A percentile compares a stretch with the other conserved stretches of the same genome.
phyloP scores from a whole-genome alignment of 2,329 filamentous ascomycete genomes.

The Chrysoporthe austroafricana region DNA sequence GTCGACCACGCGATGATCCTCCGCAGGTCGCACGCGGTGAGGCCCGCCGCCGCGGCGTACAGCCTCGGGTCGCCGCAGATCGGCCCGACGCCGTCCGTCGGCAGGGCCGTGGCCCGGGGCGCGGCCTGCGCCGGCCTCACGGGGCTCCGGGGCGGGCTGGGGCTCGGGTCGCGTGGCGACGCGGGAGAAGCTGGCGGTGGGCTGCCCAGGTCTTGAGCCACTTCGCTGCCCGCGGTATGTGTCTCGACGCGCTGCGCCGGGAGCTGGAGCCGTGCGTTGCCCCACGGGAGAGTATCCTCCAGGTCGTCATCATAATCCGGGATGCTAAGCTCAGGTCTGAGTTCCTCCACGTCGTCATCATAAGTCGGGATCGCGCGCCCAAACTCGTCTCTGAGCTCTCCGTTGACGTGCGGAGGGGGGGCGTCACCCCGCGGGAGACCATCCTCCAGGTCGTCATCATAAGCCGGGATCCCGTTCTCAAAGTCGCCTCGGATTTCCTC shows the following conservation, averaged over 20 bases:
- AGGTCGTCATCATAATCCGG: not conserved
- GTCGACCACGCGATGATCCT: conserved; percentile 6
- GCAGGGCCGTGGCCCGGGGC: not conserved
- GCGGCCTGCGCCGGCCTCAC: not conserved
- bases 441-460: not conserved
- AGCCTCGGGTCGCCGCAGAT: conserved; percentile 1
- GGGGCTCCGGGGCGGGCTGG: not conserved
- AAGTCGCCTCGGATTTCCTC: not conserved
- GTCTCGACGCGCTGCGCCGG: too few species aligned
- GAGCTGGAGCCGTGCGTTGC: too few species aligned
- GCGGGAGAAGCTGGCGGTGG: not conserved
- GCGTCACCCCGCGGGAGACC: not conserved
- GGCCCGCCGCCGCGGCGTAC: not conserved
- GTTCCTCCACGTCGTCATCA: too few species aligned
- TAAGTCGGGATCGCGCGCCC: too few species aligned
- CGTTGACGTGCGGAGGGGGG: too few species aligned
- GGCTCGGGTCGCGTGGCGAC: not conserved
- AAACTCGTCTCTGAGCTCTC: too few species aligned
- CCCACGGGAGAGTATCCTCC: too few species aligned
- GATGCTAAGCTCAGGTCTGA: too few species aligned
- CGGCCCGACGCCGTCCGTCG: conserved; percentile 1
- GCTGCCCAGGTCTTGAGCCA: not conserved
- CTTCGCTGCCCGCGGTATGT: too few species aligned
- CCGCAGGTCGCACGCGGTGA: not conserved
- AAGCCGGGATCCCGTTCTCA: not conserved